Evolutionary conservation across 23 red algal species (phyloP), one percentile per base, ranked within the genome.

Genomic region (Gracilaria vermiculophylla): DNA sequence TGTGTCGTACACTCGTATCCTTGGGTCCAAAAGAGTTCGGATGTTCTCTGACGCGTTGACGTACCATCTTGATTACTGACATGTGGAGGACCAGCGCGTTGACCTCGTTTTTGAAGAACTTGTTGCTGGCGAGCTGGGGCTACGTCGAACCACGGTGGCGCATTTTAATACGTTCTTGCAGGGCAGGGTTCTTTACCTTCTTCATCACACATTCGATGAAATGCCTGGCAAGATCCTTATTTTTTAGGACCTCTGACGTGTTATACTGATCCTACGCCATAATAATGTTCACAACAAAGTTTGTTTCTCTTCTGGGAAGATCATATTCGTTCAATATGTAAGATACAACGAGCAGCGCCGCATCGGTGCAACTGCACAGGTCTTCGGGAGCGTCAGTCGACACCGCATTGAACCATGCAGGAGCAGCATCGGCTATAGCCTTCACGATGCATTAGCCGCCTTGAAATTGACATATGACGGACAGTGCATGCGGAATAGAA

Each of bases 261-360:
- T 88, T 88, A 45, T 77, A 77, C 35, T 76, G 17, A 21, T 77
- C 83, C 19, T 77, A 48, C 13, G 83, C 65, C 1, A 13, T 58
- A 37, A 77, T 77, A 27, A 77, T 43, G 36, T 88, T 69, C 2
- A 77, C 48, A 39, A 76, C 35, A 62, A 88, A 77, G 35, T 55
- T 88, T 5, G 35, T 6, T 15, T 37, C 67, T 4, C 42, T 69
- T 21, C 83, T 44, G 23, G 76, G 17, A 80, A 29, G 52, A 21
- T 57, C 47, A 8, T 28, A 20, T 15, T 53, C 57, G 76, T 52
- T 50, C 2, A 24, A n/a, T 5, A 15, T 80, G 52, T 9, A 80
- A 1, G 40, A 58, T 2, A 76, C 83, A 13, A 24, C n/a, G 1
- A 3, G 43, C 15, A 88, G 1, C 31, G 83, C 24, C 8, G 83